phyloP scores from a whole-genome alignment of 345 rosid genomes.

The Salix brachista region DNA sequence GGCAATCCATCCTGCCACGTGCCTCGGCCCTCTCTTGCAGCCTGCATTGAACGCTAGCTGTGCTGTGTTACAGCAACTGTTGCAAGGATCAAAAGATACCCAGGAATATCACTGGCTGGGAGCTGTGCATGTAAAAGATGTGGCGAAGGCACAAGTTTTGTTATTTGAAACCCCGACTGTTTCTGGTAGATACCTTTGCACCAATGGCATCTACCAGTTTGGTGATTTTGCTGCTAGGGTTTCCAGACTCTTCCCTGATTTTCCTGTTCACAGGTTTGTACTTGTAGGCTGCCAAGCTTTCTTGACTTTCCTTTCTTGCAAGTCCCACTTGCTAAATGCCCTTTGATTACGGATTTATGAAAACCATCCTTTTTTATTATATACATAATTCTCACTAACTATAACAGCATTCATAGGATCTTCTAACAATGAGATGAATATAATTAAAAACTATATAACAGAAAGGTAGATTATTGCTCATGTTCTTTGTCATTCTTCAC shows the following conservation, averaged over 20 bases:
- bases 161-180: slow-evolving; percentile 55
- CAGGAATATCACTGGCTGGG: slow-evolving; percentile 84
- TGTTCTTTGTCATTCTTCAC: not conserved
- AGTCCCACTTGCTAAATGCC: not conserved
- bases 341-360: no score
- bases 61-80: slow-evolving; percentile 55
- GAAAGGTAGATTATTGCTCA: not conserved
- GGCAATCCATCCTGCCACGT: slow-evolving; percentile 66
- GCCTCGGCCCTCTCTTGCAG: slow-evolving; percentile 71
- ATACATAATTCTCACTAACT: no score
- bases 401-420: no score
- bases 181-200: slow-evolving; percentile 72
- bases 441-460: not conserved
- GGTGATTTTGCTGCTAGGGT: slow-evolving; percentile 59
- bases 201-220: slow-evolving; percentile 74
- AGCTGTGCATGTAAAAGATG: slow-evolving; percentile 71
- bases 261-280: slow-evolving; percentile 53
- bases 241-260: slow-evolving; percentile 61
- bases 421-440: no score
- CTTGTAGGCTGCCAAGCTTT: not conserved
- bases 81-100: slow-evolving; percentile 56
- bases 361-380: no score
- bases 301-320: not conserved
- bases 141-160: slow-evolving; percentile 60
- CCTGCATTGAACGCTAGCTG: slow-evolving; percentile 74